Conservation (phyloP, 768 basidiomycete species). For the Leccinum fibrillosum region DNA sequence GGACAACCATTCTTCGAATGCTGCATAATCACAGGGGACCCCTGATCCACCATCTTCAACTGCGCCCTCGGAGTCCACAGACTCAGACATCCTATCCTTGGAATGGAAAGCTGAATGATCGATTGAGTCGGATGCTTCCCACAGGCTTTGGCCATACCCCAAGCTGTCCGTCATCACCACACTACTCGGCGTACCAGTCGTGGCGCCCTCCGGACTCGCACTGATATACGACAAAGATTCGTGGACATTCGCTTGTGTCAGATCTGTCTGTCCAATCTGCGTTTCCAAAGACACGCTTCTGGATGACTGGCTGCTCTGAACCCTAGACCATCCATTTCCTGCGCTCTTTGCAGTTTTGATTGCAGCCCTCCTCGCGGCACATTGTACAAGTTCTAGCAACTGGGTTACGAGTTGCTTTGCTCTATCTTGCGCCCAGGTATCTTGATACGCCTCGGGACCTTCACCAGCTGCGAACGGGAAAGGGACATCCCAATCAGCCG, state of each 20-base stretch:
- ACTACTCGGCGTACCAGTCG: neutral
- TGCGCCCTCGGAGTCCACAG: conserved; percentile 7
- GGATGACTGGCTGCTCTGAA: conserved; percentile 33
- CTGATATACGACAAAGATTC: neutral
- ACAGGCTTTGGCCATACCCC: conserved; percentile 39
- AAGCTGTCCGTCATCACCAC: conserved; percentile 13
- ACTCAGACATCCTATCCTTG: conserved; percentile 4
- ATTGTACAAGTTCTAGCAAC: conserved; percentile 56
- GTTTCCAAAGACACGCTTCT: conserved; percentile 22
- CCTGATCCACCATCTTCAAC: conserved; percentile 7
- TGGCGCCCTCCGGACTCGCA: neutral
- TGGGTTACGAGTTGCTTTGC: conserved; percentile 60
- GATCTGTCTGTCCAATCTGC: neutral
- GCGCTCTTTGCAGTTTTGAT: conserved; percentile 36
- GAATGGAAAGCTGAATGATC: neutral
- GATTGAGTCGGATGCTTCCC: conserved; percentile 27
- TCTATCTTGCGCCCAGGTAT: conserved; percentile 64
- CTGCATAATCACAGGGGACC: conserved; percentile 33
- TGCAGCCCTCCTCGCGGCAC: conserved; percentile 59
- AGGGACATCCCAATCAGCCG: conserved; percentile 79
- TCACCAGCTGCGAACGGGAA: conserved; percentile 73
- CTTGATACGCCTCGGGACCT: conserved; percentile 61
- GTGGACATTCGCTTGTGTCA: neutral
- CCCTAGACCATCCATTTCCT: conserved; percentile 28
- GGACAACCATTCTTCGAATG: conserved; percentile 51